Percentiles rank a stretch among this genome's conserved stretches.
These are phyloP conservation scores for Teratosphaeria pseudoeucalypti DNA, from an alignment of 2,329 filamentous ascomycete species.

Conservation along the genomic window DNA sequence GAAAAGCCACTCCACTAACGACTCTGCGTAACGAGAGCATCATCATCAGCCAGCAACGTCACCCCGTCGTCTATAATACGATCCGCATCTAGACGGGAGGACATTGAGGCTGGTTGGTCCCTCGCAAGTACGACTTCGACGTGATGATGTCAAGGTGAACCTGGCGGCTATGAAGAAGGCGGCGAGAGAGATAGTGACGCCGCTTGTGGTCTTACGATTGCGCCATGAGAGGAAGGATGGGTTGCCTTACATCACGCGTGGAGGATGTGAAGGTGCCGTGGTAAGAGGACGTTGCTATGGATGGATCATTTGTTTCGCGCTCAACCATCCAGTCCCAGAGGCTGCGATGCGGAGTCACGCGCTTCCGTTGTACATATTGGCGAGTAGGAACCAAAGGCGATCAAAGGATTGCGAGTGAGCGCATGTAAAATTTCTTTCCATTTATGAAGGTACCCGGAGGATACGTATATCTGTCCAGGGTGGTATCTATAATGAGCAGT, in stretches of 20 bases:
- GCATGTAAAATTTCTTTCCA: background rate
- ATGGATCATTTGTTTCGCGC: background rate
- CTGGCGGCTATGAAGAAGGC: conserved; percentile 20
- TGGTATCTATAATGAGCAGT: background rate
- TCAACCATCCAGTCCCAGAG: too few species aligned
- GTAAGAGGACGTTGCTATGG: conserved; percentile 6
- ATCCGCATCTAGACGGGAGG: conserved; percentile 21
- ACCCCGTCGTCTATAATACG: background rate
- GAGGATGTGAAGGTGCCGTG: conserved; percentile 23
- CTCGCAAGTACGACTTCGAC: conserved; percentile 4
- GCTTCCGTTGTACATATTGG: too few species aligned
- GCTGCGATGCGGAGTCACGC: too few species aligned
- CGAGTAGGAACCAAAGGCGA: too few species aligned
- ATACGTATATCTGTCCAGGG: background rate
- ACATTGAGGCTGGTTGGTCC: conserved; percentile 11
- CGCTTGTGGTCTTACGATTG: conserved; percentile 16
- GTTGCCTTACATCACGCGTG: conserved; percentile 28
- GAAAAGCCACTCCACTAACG: background rate
- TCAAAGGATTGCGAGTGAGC: background rate
- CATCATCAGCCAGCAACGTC: background rate
- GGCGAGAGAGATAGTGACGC: conserved; percentile 22
- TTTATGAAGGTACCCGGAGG: background rate
- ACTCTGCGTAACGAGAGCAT: background rate
- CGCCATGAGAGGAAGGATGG: conserved; percentile 2
- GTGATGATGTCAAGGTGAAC: conserved; percentile 7